Evolutionary conservation across 2,329 filamentous ascomycete species (phyloP).

Genomic region (Xylariales sp.): DNA sequence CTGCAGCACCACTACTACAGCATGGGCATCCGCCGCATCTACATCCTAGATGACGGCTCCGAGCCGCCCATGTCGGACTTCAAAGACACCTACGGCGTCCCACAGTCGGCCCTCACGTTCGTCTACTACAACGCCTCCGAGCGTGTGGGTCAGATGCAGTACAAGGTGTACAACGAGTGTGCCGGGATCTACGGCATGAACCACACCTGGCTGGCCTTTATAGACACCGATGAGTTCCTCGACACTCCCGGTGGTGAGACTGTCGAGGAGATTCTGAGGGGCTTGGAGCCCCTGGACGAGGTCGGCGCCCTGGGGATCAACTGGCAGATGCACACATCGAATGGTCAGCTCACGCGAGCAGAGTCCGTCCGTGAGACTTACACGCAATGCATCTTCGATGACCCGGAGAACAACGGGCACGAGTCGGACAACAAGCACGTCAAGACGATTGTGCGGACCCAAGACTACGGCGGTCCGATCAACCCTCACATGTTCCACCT

Average conservation of each 20-base stretch:
- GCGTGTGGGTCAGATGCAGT: constrained; percentile 10
- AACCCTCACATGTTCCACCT: constrained; percentile 22
- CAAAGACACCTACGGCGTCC: constrained; percentile 3
- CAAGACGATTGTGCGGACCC: constrained; percentile 27
- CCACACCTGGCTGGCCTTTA: constrained; percentile 28
- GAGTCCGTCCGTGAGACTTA: constrained; percentile 21
- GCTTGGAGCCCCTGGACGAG: constrained; percentile 18
- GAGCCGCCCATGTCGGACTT: constrained; percentile 10
- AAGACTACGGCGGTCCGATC: constrained; percentile 13
- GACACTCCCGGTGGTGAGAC: constrained; percentile 21
- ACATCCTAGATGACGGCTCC: constrained; percentile 16
- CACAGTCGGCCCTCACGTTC: constrained; percentile 6
- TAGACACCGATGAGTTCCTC: constrained; percentile 29
- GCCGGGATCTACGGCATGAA: constrained; percentile 15
- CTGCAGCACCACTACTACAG: constrained; percentile 14
- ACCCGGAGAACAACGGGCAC: constrained; percentile 11
- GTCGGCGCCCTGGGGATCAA: constrained; percentile 27
- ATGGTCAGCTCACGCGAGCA: constrained; percentile 19
- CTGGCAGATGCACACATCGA: constrained; percentile 27
- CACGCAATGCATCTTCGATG: constrained; percentile 24
- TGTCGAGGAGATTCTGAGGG: constrained; percentile 20
- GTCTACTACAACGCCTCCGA: constrained; percentile 10
- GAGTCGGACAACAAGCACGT: constrained; percentile 24
- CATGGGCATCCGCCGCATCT: constrained; percentile 14
- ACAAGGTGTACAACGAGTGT: constrained; percentile 13